These are phyloP conservation scores for Phytophthora litchii DNA, from an alignment of 352 stramenopile genomes.

Conservation along the genomic window DNA sequence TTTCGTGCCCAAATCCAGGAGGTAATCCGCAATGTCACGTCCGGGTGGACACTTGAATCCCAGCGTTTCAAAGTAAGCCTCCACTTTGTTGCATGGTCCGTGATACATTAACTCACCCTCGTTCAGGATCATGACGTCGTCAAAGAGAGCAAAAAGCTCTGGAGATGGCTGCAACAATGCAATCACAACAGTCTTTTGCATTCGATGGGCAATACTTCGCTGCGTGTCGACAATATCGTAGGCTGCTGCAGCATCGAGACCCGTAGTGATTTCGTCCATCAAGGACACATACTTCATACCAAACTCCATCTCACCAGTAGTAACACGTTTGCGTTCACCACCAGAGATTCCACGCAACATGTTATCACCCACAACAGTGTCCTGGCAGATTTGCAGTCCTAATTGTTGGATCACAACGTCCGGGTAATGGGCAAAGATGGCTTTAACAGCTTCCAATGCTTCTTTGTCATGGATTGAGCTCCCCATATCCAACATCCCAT, in stretches of 20 bases:
- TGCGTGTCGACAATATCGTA: conserved; percentile 21
- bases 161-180: conserved; percentile 17
- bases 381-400: conserved; percentile 19
- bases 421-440: conserved; percentile 25
- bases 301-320: conserved; percentile 16
- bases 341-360: conserved; percentile 86
- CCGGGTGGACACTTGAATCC: conserved; percentile 33
- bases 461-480: conserved; percentile 25
- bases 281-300: conserved; percentile 18
- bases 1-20: conserved; percentile 40
- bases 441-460: conserved; percentile 13
- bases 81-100: conserved; percentile 29
- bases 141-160: conserved; percentile 17
- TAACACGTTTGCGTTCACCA: conserved; percentile 49
- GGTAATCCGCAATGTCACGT: conserved; percentile 37
- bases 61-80: conserved; percentile 39
- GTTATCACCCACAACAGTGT: conserved; percentile 49
- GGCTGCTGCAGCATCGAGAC: conserved; percentile 10
- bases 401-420: conserved; percentile 19
- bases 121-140: conserved; percentile 25
- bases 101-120: conserved; percentile 23
- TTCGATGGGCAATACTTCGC: conserved; percentile 13
- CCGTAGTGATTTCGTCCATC: conserved; percentile 60
- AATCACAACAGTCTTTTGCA: conserved; percentile 24
- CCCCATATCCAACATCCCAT: conserved; percentile 37